Evolutionary conservation across 768 basidiomycete species (phyloP), one percentile per base, ranked within the genome.

Genomic region (Panaeolus cyanescens): DNA sequence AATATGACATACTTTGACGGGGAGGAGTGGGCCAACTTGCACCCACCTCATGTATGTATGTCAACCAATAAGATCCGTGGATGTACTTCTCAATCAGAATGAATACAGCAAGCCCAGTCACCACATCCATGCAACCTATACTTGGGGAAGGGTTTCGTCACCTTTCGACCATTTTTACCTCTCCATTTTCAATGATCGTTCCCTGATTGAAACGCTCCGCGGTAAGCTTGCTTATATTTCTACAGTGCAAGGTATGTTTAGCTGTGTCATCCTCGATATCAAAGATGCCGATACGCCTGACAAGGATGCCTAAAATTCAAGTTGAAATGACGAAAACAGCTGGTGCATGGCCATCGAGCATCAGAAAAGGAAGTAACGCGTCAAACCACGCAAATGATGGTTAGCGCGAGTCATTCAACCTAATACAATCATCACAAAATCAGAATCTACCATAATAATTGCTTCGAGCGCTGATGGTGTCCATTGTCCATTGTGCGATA

Each of bases 41-140:
- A 50, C 15, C 15, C 19, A 50, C 45, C 45, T 50, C 45, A 50
- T 50, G 45, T 50, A 50, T 50, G 45, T 50, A 50, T 50, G 45
- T 50, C 45, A 50, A 50, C 10, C 12, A 5, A 3, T 12, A 12
- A 42, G 39, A 42, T 50, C 45, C 45, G 45, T 50, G 12, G 25
- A 20, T 8, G 25, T 28, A 12, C 45, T 28, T 50, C 45, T 50
- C 39, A 42, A 20, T 9, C 19, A 42, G 39, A 20, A n/a, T 20
- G 22, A 12, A n/a, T 28, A 22, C 25, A 50, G 25, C 12, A 50
- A 50, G 25, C 3, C 5, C 22, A 50, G 22, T 50, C 45, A 28
- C 25, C 10, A 12, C 3, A 28, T 28, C 45, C 25, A 50, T 12
- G 12, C 22, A 50, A 28, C 25, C 45, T 50, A 25, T 25, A 50